Evolutionary conservation across 495 filamentous ascomycete genomes (phyloP), one percentile per base, ranked within the genome.

Genomic region (Gamarada debralockiae): DNA sequence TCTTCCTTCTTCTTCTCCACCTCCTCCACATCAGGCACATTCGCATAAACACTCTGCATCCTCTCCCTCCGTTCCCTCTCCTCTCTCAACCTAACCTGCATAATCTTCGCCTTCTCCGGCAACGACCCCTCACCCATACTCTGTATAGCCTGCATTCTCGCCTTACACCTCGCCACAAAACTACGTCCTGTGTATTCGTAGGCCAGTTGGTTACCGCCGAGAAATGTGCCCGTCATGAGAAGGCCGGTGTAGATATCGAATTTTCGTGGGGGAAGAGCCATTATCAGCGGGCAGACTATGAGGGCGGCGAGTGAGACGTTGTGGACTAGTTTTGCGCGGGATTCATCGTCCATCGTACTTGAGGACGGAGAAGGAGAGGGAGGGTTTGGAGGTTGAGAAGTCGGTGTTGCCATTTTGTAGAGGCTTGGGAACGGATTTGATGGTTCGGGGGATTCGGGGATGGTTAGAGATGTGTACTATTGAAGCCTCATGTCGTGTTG

Each of bases 191-290:
- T 86, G 61, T 75, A 77, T 46, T 78, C 70, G 23, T 67, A 50
- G n/a, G 70, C 72, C 17, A 95, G 71, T 59, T 88, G 79, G 68
- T 90, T 84, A 49, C 71, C 70, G 37, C 70, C 71, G 2, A 89
- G 77, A 15, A 82, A 75, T 39, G 72, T 72, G 34, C 70, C 70
- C 15, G 18, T 21, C 3, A 59, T n/a, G 22, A 65, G 54, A 2
- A 38, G 36, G 56, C 88, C 71, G 52, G 86, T 76, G 68, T 81
- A 85, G 50, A 79, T 24, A 64, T 84, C 88, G 39, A 95, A 70
- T 65, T 89, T 90, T 38, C 91, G 86, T 0, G 90, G 88, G 3
- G 92, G 92, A 13, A 96, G 75, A 52, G 81, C 69, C 45, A 87
- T 77, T 31, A 90, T 80, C 46, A 87, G 59, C 1, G 92, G 89